phyloP scores from a whole-genome alignment of 768 basidiomycete species.

The Gymnopilus dilepis region DNA sequence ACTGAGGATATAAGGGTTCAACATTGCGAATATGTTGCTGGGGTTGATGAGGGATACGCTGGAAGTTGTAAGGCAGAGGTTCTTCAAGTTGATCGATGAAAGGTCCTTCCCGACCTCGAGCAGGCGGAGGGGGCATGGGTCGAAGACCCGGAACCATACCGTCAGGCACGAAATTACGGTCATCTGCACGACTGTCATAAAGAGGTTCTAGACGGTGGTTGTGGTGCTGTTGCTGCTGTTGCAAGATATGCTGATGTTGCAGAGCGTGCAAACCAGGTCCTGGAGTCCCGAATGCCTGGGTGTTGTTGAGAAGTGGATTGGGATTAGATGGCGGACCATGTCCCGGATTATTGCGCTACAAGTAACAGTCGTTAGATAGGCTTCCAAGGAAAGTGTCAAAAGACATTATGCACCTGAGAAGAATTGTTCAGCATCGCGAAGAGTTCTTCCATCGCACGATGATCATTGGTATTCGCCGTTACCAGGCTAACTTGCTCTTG shows the following conservation, averaged over 20 bases:
- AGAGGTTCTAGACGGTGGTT: slow-evolving; percentile 66
- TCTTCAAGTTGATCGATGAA: slow-evolving; percentile 70
- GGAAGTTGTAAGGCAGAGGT: slow-evolving; percentile 61
- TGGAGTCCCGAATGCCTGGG: slow-evolving; percentile 39
- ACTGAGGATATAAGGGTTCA: slow-evolving; percentile 55
- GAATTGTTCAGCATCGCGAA: slow-evolving; percentile 83
- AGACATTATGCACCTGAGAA: slow-evolving; percentile 56
- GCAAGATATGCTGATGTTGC: slow-evolving; percentile 49
- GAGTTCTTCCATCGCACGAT: slow-evolving; percentile 77
- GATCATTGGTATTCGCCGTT: slow-evolving; percentile 48
- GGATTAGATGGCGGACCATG: slow-evolving; percentile 28
- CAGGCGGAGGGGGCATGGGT: slow-evolving; percentile 63
- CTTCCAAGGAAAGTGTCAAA: not conserved
- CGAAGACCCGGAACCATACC: slow-evolving; percentile 87
- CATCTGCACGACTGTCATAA: slow-evolving; percentile 77
- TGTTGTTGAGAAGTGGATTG: slow-evolving; percentile 29
- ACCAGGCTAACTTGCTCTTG: slow-evolving; percentile 48
- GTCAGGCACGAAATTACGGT: slow-evolving; percentile 81
- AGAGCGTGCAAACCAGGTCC: slow-evolving; percentile 44
- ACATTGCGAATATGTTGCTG: slow-evolving; percentile 55
- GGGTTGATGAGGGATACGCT: slow-evolving; percentile 52
- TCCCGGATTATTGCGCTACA: slow-evolving; percentile 37
- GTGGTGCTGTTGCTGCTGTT: slow-evolving; percentile 49
- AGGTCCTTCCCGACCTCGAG: slow-evolving; percentile 61
- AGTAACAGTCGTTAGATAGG: slow-evolving; percentile 24